Conservation (phyloP, 2,329 filamentous ascomycete genomes). For the Stagonosporopsis rhizophila region DNA sequence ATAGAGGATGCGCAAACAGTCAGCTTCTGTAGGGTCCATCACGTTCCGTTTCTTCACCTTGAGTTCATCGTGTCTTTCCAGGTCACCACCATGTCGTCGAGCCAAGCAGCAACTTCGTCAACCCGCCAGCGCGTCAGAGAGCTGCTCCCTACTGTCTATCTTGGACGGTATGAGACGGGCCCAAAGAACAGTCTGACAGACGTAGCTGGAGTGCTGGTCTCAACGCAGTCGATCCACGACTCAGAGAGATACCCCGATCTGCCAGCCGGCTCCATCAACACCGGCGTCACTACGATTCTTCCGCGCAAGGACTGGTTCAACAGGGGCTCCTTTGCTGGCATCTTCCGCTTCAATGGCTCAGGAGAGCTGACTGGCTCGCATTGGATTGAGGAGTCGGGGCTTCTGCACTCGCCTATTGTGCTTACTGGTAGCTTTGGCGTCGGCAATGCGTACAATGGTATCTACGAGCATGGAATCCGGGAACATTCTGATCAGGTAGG, state of each 20-base stretch:
- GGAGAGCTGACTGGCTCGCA: slow-evolving; percentile 69
- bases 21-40: neutral
- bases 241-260: slow-evolving; percentile 40
- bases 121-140: slow-evolving; percentile 48
- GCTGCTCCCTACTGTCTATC: slow-evolving; percentile 47
- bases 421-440: slow-evolving; percentile 67
- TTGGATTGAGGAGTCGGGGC: slow-evolving; percentile 68
- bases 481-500: slow-evolving; percentile 52
- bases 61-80: neutral
- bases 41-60: neutral
- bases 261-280: slow-evolving; percentile 46
- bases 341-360: slow-evolving; percentile 69
- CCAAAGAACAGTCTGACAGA: slow-evolving; percentile 55
- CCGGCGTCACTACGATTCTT: slow-evolving; percentile 55
- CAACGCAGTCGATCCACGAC: slow-evolving; percentile 49
- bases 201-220: slow-evolving; percentile 53
- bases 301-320: slow-evolving; percentile 53
- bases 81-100: slow-evolving; percentile 19
- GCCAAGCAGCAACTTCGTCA: slow-evolving; percentile 1
- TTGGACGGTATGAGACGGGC: slow-evolving; percentile 49
- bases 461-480: slow-evolving; percentile 63
- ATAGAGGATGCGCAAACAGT: neutral
- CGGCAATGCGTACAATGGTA: slow-evolving; percentile 65
- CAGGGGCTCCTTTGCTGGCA: slow-evolving; percentile 52
- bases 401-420: slow-evolving; percentile 65